A percentile compares a stretch with the other conserved stretches of the same genome.
These are phyloP conservation scores for Russula abietina DNA, from an alignment of 768 basidiomycete species.

Conservation along the genomic window DNA sequence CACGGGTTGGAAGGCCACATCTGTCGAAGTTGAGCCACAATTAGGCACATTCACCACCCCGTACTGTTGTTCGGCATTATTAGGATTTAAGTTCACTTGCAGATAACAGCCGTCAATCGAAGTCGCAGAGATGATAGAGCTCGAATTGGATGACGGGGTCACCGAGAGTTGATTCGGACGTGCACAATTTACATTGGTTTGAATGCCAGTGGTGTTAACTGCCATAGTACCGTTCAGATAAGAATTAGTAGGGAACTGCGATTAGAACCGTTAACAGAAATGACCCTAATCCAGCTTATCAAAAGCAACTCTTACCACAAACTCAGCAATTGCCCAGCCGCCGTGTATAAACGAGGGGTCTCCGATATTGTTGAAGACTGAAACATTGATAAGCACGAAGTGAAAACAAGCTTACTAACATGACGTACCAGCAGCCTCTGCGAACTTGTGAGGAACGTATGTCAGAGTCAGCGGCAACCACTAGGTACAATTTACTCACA, in stretches of 20 bases:
- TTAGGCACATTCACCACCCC: constrained; percentile 40
- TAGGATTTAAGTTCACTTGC: constrained; percentile 36
- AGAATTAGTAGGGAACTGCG: constrained; percentile 39
- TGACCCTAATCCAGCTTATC: background rate
- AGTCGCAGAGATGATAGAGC: constrained; percentile 39
- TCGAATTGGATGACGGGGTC: constrained; percentile 27
- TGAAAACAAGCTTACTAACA: background rate
- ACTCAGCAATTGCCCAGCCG: constrained; percentile 51
- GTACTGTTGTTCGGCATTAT: constrained; percentile 41
- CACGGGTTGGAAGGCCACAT: constrained; percentile 40
- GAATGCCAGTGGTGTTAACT: constrained; percentile 47
- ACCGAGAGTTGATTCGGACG: constrained; percentile 31
- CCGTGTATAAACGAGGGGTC: constrained; percentile 54
- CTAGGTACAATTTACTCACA: constrained; percentile 31
- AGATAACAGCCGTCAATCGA: constrained; percentile 44
- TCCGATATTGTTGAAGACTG: constrained; percentile 39
- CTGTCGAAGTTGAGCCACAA: constrained; percentile 29
- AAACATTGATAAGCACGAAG: constrained; percentile 38
- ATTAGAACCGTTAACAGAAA: background rate
- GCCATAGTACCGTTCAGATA: constrained; percentile 49
- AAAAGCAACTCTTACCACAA: constrained; percentile 35
- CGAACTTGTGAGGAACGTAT: constrained; percentile 9
- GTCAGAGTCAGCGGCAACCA: constrained; percentile 16
- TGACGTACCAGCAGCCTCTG: constrained; percentile 22
- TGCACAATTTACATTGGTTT: constrained; percentile 44